Conservation (phyloP, 2,329 filamentous ascomycete genomes). For the Diaporthe vaccinii region DNA sequence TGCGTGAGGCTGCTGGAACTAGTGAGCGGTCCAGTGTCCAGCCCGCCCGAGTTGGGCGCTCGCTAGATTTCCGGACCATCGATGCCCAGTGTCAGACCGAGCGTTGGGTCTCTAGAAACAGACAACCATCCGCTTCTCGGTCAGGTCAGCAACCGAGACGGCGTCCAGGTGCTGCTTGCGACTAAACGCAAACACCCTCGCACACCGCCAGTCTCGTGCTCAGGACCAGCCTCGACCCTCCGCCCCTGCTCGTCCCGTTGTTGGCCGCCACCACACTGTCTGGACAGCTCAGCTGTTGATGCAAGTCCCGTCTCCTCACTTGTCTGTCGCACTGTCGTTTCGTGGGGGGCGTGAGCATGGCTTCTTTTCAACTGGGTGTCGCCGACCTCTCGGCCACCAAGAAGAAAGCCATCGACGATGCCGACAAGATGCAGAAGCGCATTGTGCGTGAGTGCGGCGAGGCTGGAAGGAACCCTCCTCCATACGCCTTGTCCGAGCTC, state of each 20-base stretch:
- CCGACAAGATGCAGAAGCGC: slow-evolving; percentile 71
- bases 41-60: not conserved
- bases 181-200: not conserved
- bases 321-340: not conserved
- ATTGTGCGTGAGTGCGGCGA: slow-evolving; percentile 71
- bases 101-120: not conserved
- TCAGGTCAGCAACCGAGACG: not conserved
- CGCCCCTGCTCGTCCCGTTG: not conserved
- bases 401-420: slow-evolving; percentile 72
- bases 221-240: not conserved
- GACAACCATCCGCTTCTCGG: not conserved
- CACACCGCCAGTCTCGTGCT: slow-evolving; percentile 22
- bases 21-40: not conserved
- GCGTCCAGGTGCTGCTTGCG: not conserved
- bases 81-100: not conserved
- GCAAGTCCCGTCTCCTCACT: not conserved
- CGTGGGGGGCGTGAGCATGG: slow-evolving; percentile 44
- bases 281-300: not conserved
- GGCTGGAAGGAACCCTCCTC: slow-evolving; percentile 67
- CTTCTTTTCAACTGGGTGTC: slow-evolving; percentile 49
- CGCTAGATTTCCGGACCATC: not conserved
- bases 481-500: slow-evolving; percentile 73
- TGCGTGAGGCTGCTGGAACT: not conserved
- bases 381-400: slow-evolving; percentile 49
- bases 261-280: slow-evolving; percentile 4